Conservation (phyloP, 805 yeast species). For the Debaryomyces prosopidis region DNA sequence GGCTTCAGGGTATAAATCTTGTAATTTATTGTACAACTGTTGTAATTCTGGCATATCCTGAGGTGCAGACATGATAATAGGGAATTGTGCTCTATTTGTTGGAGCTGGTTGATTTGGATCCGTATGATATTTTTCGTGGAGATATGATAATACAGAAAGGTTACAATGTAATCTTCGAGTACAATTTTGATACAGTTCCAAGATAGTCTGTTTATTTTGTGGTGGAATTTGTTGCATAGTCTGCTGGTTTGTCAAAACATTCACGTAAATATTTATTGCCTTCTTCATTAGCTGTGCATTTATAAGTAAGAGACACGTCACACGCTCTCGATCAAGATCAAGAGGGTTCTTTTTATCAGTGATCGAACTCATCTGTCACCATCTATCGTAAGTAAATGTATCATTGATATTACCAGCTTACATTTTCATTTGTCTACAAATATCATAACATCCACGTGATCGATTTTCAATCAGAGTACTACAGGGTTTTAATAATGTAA, state of each 20-base stretch:
- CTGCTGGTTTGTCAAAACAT: constrained; percentile 35
- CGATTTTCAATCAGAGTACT: background rate
- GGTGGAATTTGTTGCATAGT: constrained; percentile 33
- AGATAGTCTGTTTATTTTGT: constrained; percentile 26
- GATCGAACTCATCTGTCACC: constrained; percentile 1
- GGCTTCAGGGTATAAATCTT: constrained; percentile 56
- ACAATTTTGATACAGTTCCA: constrained; percentile 41
- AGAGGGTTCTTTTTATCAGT: constrained; percentile 7
- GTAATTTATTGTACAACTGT: constrained; percentile 46
- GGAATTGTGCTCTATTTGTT: constrained; percentile 37
- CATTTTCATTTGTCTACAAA: too few relatives aligned
- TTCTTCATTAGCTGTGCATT: constrained; percentile 45
- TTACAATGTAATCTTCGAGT: constrained; percentile 44
- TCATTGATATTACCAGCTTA: too few relatives aligned
- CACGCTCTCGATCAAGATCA: constrained; percentile 40
- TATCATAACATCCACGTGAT: too few relatives aligned
- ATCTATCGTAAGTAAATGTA: too few relatives aligned
- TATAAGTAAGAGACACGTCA: constrained; percentile 40
- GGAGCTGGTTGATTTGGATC: constrained; percentile 22
- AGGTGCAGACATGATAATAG: constrained; percentile 55
- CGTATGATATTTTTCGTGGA: constrained; percentile 40
- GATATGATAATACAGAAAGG: constrained; percentile 36
- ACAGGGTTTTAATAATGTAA: background rate
- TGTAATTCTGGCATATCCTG: constrained; percentile 54
- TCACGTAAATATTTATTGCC: constrained; percentile 36